Conservation (phyloP, 805 yeast genomes). For the Pichia pseudocactophila region DNA sequence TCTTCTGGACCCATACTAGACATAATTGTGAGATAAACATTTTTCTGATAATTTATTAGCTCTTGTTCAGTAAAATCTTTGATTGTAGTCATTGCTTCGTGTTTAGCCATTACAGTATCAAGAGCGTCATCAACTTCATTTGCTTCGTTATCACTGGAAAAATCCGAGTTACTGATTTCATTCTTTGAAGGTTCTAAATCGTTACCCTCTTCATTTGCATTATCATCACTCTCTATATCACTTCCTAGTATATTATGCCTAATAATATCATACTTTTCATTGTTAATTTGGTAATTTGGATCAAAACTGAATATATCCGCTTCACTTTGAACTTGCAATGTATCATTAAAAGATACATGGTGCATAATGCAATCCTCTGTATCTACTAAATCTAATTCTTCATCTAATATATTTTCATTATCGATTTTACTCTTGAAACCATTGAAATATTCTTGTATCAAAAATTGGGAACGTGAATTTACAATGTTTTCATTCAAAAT, state of each 20-base stretch:
- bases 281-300: constrained; percentile 39
- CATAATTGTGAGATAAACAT: constrained; percentile 74
- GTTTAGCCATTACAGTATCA: not conserved
- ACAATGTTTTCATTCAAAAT: constrained; percentile 49
- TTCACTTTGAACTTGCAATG: constrained; percentile 35
- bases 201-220: not conserved
- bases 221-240: constrained; percentile 22
- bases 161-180: constrained; percentile 11
- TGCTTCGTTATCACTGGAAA: constrained; percentile 15
- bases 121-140: constrained; percentile 16
- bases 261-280: constrained; percentile 37
- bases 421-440: constrained; percentile 36
- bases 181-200: not conserved
- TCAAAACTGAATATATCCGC: constrained; percentile 45
- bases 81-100: constrained; percentile 27
- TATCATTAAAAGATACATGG: constrained; percentile 44
- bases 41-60: constrained; percentile 57
- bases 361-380: constrained; percentile 56
- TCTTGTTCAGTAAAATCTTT: constrained; percentile 65
- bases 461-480: constrained; percentile 33
- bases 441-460: constrained; percentile 45
- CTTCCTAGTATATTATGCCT: constrained; percentile 38
- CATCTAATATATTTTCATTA: constrained; percentile 31
- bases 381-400: constrained; percentile 51
- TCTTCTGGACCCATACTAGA: constrained; percentile 89